Evolutionary conservation across 306 rosid genomes (phyloP).

Genomic region (Vigna unguiculata): DNA sequence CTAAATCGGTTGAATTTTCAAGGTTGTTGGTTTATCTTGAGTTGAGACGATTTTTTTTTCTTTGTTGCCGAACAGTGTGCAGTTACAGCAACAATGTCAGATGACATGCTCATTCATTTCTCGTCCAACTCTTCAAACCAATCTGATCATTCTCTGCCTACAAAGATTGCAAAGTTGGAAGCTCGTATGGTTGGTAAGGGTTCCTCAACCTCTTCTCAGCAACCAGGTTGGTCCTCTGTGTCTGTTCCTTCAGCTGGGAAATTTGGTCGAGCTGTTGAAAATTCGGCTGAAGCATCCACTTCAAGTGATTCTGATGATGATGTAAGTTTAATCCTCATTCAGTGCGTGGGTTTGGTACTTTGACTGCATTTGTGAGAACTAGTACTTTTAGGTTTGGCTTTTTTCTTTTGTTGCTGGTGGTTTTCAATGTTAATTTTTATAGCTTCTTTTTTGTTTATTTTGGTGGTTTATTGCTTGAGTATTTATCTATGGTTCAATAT

Average conservation of each 20-base stretch:
- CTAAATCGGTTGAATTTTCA: slow-evolving; percentile 34
- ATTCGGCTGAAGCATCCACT: slow-evolving; percentile 68
- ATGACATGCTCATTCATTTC: slow-evolving; percentile 91
- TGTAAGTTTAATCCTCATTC: slow-evolving; percentile 57
- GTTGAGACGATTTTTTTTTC: slow-evolving; percentile 38
- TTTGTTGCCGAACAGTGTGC: slow-evolving; percentile 45
- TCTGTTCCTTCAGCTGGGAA: slow-evolving; percentile 67
- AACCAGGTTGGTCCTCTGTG: slow-evolving; percentile 66
- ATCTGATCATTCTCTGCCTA: slow-evolving; percentile 96
- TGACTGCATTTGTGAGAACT: background rate
- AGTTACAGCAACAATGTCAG: slow-evolving; percentile 76
- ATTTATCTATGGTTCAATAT: slow-evolving; percentile 30
- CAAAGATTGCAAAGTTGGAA: slow-evolving; percentile 96
- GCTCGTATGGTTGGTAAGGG: slow-evolving; percentile 96
- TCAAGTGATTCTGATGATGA: slow-evolving; percentile 97
- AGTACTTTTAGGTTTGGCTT: slow-evolving; percentile 9
- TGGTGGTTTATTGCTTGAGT: slow-evolving; percentile 17
- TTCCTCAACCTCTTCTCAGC: slow-evolving; percentile 66
- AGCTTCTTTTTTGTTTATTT: background rate
- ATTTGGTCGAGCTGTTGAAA: slow-evolving; percentile 64
- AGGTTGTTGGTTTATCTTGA: slow-evolving; percentile 27
- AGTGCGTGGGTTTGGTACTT: slow-evolving; percentile 30
- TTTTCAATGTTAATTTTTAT: slow-evolving; percentile 20
- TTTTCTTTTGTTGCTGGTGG: slow-evolving; percentile 7
- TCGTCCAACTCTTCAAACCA: slow-evolving; percentile 97